Evolutionary conservation across 176 grass and related monocot genomes (phyloP), one percentile per base, ranked within the genome.

Genomic region (Elymus sibiricus): DNA sequence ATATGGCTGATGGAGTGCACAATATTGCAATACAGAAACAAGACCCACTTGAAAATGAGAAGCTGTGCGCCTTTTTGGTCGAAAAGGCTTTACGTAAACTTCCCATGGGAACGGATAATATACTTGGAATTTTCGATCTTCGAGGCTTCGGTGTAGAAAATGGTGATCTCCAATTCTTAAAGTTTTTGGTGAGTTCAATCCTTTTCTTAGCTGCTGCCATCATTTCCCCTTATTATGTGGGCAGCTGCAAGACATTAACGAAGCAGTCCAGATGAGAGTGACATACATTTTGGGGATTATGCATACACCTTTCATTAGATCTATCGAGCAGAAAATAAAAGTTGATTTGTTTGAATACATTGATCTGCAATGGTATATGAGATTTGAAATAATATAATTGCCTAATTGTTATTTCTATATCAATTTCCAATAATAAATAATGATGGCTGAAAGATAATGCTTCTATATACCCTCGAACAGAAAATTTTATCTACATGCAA

Each of bases 121-220:
- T 98, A 66, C 90, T 98, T 34, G 97, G 88, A 22, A 98, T 96
- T 73, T 87, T 95, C 66, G 84, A 96, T 87, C 94, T 96, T 77
- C 83, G 79, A 83, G 90, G 86, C 22, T 98, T 95, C 21, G n/a
- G 60, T 32, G 71, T 76, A 35, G 94, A 98, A 84, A 98, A 98
- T 85, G 88, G 81, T 11, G 97, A 98, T 83, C 64, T 95, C 63
- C 72, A 78, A 73, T 94, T 95, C 83, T 87, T 98, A 61, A 92
- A 94, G 70, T 98, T 94, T 89, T 86, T 98, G 93, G 93, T 98
- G 83, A 89, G 89, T 76, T 55, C 15, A 16, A 24, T 61, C 35
- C 11, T 82, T 42, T 61, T 2, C 17, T 22, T 63, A 53, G 13
- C 58, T 46, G 24, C 22, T 76, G 29, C 15, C 37, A 46, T 86